A percentile compares a stretch with the other conserved stretches of the same genome.
Conservation (phyloP, 106 monocot species). For the Dendrobium catenatum region DNA sequence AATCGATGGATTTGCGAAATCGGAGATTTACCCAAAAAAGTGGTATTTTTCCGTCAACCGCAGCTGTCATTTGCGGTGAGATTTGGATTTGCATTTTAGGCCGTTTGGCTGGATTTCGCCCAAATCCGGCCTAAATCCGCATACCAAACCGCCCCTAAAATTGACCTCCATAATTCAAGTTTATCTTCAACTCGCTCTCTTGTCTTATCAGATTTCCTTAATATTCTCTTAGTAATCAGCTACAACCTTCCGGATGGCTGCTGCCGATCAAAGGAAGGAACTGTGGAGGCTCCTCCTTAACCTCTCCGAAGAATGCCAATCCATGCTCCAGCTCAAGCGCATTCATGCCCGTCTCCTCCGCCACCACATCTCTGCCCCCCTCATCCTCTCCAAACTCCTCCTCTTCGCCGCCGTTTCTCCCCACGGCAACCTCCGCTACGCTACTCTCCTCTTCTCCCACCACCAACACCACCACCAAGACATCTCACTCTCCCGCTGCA, state of each 20-base stretch:
- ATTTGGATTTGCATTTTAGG: no score
- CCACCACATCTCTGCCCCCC: slow-evolving; percentile 17
- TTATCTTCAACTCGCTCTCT: not conserved
- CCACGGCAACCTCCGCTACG: slow-evolving; percentile 21
- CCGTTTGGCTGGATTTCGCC: no score
- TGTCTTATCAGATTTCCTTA: not conserved
- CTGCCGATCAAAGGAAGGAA: not conserved
- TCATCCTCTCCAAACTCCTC: slow-evolving; percentile 38
- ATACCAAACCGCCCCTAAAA: no score
- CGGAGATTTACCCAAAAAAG: no score
- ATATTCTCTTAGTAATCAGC: not conserved
- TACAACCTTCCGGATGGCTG: not conserved
- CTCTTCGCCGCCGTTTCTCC: slow-evolving; percentile 42
- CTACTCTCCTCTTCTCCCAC: slow-evolving; percentile 18
- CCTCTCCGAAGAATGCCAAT: slow-evolving; percentile 9
- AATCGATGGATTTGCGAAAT: no score
- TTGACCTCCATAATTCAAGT: no score
- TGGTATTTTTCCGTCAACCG: no score
- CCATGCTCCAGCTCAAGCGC: slow-evolving; percentile 19
- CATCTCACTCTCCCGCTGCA: not conserved
- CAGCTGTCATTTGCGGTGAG: no score
- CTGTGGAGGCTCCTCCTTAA: slow-evolving; percentile 5
- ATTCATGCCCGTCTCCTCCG: slow-evolving; percentile 25
- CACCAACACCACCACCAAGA: slow-evolving; percentile 10
- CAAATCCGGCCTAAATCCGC: no score